A percentile compares a stretch with the other conserved stretches of the same genome.
phyloP scores from a whole-genome alignment of 192 early-diverging fungal species.

The Mycoemilia scoparia region DNA sequence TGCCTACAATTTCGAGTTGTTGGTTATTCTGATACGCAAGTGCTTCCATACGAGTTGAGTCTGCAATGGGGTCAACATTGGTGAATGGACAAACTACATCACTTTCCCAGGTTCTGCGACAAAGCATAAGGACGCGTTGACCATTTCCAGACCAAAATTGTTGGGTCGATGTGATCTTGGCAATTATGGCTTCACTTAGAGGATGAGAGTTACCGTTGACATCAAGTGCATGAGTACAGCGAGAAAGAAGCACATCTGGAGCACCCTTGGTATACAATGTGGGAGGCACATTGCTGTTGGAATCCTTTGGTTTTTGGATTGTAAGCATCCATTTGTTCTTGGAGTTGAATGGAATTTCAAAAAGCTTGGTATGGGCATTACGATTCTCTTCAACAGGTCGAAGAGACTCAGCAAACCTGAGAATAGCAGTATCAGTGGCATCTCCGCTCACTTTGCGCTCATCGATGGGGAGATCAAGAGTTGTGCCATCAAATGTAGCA shows the following conservation, averaged over 20 bases:
- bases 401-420: slow-evolving; percentile 31
- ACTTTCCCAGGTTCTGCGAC: too few relatives aligned
- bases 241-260: slow-evolving; percentile 43
- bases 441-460: slow-evolving; percentile 33
- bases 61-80: too few relatives aligned
- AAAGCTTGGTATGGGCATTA: slow-evolving; percentile 3
- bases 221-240: slow-evolving; percentile 17
- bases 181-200: slow-evolving; percentile 12
- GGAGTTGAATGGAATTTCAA: slow-evolving; percentile 43
- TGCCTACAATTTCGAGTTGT: slow-evolving; percentile 38
- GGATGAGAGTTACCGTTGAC: slow-evolving; percentile 17
- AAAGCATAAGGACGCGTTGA: slow-evolving; percentile 29
- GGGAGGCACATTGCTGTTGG: neutral
- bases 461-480: slow-evolving; percentile 26
- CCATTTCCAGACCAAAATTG: slow-evolving; percentile 27
- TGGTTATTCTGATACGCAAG: neutral
- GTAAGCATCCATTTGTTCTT: slow-evolving; percentile 48
- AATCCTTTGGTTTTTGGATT: slow-evolving; percentile 3
- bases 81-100: too few relatives aligned
- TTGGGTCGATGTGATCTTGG: slow-evolving; percentile 18
- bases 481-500: slow-evolving; percentile 33
- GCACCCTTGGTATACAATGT: slow-evolving; percentile 49
- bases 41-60: too few relatives aligned
- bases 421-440: slow-evolving; percentile 56
- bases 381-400: slow-evolving; percentile 1